A percentile compares a stretch with the other conserved stretches of the same genome.
Conservation (phyloP, 2,329 filamentous ascomycete genomes). For the Epichloe aotearoae region DNA sequence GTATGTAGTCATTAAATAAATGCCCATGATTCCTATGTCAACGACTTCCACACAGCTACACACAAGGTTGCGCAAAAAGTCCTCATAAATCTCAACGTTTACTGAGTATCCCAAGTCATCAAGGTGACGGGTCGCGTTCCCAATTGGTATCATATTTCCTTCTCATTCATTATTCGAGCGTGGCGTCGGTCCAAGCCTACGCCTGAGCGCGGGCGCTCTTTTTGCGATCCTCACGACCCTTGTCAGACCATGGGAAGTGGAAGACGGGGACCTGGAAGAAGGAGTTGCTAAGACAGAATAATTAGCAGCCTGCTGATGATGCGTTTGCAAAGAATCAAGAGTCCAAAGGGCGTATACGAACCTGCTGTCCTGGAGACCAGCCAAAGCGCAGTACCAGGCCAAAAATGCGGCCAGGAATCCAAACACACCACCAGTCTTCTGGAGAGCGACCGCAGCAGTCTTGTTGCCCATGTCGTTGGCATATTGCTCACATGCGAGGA, state of each 20-base stretch:
- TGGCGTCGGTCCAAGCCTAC: conserved; percentile 1
- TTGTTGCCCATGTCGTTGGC: conserved; percentile 37
- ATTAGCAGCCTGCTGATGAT: background rate
- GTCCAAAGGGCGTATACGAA: conserved; percentile 21
- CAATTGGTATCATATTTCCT: background rate
- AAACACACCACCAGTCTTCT: conserved; percentile 64
- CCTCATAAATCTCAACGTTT: too few species aligned
- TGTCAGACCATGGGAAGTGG: conserved; percentile 90
- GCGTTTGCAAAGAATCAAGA: too few species aligned
- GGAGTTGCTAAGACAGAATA: conserved; percentile 42
- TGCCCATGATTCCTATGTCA: too few species aligned
- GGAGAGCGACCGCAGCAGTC: conserved; percentile 33
- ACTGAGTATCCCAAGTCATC: background rate
- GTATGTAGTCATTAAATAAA: too few species aligned
- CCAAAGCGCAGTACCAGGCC: conserved; percentile 79
- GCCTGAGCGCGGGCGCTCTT: conserved; percentile 23
- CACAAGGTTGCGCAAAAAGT: too few species aligned
- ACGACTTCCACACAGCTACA: too few species aligned
- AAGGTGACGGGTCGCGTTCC: background rate
- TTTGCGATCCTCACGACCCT: conserved; percentile 47
- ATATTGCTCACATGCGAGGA: conserved; percentile 53
- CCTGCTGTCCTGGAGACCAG: conserved; percentile 64
- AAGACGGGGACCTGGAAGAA: conserved; percentile 89
- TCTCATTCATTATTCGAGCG: background rate
- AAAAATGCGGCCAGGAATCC: conserved; percentile 70